Evolutionary conservation across 192 early-diverging fungal species (phyloP).

Genomic region (Phlyctochytrium bullatum): DNA sequence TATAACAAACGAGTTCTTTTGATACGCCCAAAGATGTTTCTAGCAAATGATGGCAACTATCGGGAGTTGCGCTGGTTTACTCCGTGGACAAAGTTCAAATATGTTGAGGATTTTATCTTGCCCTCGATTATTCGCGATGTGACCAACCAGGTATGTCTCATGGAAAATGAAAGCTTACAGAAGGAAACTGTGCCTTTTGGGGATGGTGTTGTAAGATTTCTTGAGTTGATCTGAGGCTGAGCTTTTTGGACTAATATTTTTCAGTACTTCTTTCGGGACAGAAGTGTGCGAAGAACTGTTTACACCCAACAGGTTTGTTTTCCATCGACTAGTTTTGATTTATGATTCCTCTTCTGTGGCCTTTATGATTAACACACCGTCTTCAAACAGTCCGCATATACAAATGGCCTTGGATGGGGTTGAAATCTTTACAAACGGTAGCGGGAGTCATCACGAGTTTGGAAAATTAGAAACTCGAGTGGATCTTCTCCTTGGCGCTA

Average conservation of each 20-base stretch:
- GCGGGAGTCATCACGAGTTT: constrained; percentile 95
- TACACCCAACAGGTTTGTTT: constrained; percentile 73
- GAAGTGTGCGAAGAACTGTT: constrained; percentile 98
- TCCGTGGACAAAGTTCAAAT: constrained; percentile 67
- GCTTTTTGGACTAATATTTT: background rate
- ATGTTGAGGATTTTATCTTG: constrained; percentile 75
- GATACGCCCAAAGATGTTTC: constrained; percentile 93
- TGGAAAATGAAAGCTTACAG: background rate
- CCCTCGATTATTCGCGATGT: constrained; percentile 78
- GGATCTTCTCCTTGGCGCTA: constrained; percentile 87
- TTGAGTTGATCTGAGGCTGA: constrained; percentile 50
- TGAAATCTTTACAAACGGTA: constrained; percentile 95
- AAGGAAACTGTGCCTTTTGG: constrained; percentile 79
- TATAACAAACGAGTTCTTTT: constrained; percentile 78
- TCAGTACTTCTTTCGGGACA: constrained; percentile 77
- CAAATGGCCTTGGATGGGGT: constrained; percentile 90
- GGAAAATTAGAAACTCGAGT: constrained; percentile 84
- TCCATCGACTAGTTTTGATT: background rate
- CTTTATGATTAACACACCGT: too few species aligned
- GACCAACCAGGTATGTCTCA: constrained; percentile 61
- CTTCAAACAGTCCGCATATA: constrained; percentile 79
- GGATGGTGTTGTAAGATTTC: constrained; percentile 81
- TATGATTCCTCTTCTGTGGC: too few species aligned
- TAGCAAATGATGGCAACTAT: constrained; percentile 99
- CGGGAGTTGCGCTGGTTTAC: constrained; percentile 95